phyloP scores from a whole-genome alignment of 2,329 filamentous ascomycete genomes.

The Xylaria digitata region DNA sequence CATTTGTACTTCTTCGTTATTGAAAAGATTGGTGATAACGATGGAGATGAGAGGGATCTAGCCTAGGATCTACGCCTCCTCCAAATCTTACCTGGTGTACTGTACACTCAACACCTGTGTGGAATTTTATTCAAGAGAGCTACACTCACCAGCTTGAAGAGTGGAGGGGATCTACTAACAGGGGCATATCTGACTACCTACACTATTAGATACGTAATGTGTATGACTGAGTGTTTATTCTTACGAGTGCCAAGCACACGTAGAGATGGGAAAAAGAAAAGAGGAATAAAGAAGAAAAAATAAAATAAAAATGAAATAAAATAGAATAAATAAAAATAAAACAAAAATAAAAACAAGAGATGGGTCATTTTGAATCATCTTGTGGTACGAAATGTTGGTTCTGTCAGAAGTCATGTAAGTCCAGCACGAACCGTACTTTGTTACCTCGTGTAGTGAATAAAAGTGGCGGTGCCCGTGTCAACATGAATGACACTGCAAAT shows the following conservation, averaged over 20 bases:
- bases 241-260: neutral
- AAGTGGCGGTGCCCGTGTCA: conserved; percentile 12
- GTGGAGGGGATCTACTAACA: conserved; percentile 5
- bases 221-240: conserved; percentile 2
- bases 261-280: neutral
- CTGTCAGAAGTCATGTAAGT: neutral
- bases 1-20: neutral
- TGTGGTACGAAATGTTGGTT: conserved; percentile 4
- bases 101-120: too few species aligned
- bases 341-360: conserved; percentile 8
- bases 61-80: neutral
- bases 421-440: conserved; percentile 6
- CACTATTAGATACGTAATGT: conserved; percentile 14
- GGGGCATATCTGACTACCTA: conserved; percentile 6
- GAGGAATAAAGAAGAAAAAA: neutral
- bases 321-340: neutral
- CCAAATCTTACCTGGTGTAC: too few species aligned
- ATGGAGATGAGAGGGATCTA: conserved; percentile 9
- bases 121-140: neutral
- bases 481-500: conserved; percentile 4
- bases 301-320: neutral
- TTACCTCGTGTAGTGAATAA: neutral
- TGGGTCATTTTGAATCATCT: conserved; percentile 13
- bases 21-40: neutral
- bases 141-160: neutral